Evolutionary conservation across 805 yeast genomes (phyloP).

Genomic region (Candida insectalens): DNA sequence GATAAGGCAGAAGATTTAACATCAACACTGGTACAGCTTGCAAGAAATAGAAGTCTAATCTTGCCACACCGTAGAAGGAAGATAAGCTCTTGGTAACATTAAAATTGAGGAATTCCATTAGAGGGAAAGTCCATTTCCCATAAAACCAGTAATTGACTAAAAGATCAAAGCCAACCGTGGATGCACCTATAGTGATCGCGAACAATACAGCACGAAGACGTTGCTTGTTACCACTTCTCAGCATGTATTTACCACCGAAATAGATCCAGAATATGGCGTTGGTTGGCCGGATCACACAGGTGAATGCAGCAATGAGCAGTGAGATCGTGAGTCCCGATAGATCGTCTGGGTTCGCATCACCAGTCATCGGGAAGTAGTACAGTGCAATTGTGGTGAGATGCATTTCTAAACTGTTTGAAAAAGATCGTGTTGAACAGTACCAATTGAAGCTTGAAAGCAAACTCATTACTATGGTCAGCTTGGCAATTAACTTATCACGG

Average conservation of each 20-base stretch:
- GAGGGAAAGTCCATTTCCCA: slow-evolving; percentile 46
- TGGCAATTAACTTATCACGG: slow-evolving; percentile 24
- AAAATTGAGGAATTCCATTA: slow-evolving; percentile 63
- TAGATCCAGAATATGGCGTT: slow-evolving; percentile 69
- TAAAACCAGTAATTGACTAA: slow-evolving; percentile 55
- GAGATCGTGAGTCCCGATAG: slow-evolving; percentile 3
- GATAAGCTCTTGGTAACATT: slow-evolving; percentile 68
- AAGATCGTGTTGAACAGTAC: slow-evolving; percentile 72
- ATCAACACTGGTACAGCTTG: slow-evolving; percentile 78
- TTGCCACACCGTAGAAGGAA: slow-evolving; percentile 74
- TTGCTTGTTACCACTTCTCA: slow-evolving; percentile 1
- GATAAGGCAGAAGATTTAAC: slow-evolving; percentile 57
- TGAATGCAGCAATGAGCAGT: slow-evolving; percentile 42
- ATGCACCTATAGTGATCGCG: slow-evolving; percentile 4
- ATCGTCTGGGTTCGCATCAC: background rate
- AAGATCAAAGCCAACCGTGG: slow-evolving; percentile 28
- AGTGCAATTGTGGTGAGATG: slow-evolving; percentile 58
- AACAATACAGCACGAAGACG: slow-evolving; percentile 2
- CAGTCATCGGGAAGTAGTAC: slow-evolving; percentile 43
- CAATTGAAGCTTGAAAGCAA: slow-evolving; percentile 70
- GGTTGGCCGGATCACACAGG: slow-evolving; percentile 78
- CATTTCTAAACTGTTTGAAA: slow-evolving; percentile 78
- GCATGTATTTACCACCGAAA: slow-evolving; percentile 35
- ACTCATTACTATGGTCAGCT: slow-evolving; percentile 37
- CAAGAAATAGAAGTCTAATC: slow-evolving; percentile 73